Evolutionary conservation across 2,329 filamentous ascomycete species (phyloP).

Genomic region (Chalaropsis ovoidea): DNA sequence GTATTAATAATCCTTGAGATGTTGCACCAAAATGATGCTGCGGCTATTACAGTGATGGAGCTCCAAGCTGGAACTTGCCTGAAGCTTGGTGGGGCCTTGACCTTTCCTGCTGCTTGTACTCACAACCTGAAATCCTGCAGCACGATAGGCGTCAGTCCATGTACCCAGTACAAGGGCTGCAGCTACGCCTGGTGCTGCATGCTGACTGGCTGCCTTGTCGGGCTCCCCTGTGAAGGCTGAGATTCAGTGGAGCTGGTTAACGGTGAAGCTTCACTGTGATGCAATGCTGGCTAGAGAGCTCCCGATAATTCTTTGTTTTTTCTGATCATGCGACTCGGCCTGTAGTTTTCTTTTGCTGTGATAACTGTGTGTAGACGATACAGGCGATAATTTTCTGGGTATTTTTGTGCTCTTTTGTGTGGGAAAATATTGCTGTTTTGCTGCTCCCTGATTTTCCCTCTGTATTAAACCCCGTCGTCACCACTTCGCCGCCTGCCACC

Average conservation of each 20-base stretch:
- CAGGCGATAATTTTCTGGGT: neutral
- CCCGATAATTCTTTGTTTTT: neutral
- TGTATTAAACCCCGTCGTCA: slow-evolving; percentile 17
- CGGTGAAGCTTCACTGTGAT: neutral
- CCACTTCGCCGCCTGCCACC: slow-evolving; percentile 21
- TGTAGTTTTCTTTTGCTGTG: neutral
- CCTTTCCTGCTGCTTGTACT: too few species aligned
- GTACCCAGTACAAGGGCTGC: too few species aligned
- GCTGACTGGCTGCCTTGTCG: slow-evolving; percentile 11
- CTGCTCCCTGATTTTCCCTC: slow-evolving; percentile 5
- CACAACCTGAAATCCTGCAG: too few species aligned
- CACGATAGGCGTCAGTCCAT: too few species aligned
- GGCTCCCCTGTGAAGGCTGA: neutral
- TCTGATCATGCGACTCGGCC: neutral
- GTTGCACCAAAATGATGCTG: too few species aligned
- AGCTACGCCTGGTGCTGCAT: neutral
- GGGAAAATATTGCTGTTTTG: neutral
- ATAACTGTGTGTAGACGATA: neutral
- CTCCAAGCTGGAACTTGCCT: too few species aligned
- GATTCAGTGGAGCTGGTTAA: neutral
- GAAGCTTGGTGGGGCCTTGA: too few species aligned
- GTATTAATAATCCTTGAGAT: too few species aligned
- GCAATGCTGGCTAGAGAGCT: neutral
- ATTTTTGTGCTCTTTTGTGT: neutral
- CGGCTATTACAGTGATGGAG: too few species aligned